phyloP scores from a whole-genome alignment of 805 yeast genomes.

The Lipomyces sp. region DNA sequence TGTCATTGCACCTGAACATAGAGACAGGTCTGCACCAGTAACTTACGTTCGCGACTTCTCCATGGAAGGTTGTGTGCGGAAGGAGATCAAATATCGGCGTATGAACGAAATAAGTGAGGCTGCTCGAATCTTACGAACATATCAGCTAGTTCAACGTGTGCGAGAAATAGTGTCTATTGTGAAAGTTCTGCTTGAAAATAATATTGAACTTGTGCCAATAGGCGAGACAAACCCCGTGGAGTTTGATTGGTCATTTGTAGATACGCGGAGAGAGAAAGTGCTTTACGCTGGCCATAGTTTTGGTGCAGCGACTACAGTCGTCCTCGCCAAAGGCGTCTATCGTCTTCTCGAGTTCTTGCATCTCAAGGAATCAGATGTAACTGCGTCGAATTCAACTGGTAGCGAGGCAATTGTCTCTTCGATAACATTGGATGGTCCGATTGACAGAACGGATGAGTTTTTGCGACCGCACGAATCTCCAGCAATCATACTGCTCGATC shows the following conservation, averaged over 20 bases:
- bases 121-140: slow-evolving; percentile 34
- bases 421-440: slow-evolving; percentile 1
- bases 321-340: slow-evolving; percentile 34
- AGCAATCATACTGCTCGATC: slow-evolving; percentile 34
- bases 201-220: slow-evolving; percentile 17
- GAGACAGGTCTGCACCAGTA: slow-evolving; percentile 66
- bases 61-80: slow-evolving; percentile 53
- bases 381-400: slow-evolving; percentile 22
- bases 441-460: slow-evolving; percentile 19
- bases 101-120: slow-evolving; percentile 35
- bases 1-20: slow-evolving; percentile 45
- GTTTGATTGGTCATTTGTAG: slow-evolving; percentile 29
- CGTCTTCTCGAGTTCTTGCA: slow-evolving; percentile 21
- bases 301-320: slow-evolving; percentile 39
- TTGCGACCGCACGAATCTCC: slow-evolving; percentile 22
- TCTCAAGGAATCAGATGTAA: slow-evolving; percentile 11
- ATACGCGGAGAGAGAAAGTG: slow-evolving; percentile 24
- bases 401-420: slow-evolving; percentile 19
- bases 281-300: slow-evolving; percentile 38
- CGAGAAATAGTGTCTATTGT: slow-evolving; percentile 33
- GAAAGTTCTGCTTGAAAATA: slow-evolving; percentile 24
- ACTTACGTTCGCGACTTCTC: slow-evolving; percentile 75
- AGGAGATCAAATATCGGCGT: slow-evolving; percentile 27
- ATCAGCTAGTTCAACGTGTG: slow-evolving; percentile 35
- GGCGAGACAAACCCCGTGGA: slow-evolving; percentile 8